These are phyloP conservation scores for Saprolegnia parasitica DNA, from an alignment of 352 stramenopile genomes.

Conservation along the genomic window DNA sequence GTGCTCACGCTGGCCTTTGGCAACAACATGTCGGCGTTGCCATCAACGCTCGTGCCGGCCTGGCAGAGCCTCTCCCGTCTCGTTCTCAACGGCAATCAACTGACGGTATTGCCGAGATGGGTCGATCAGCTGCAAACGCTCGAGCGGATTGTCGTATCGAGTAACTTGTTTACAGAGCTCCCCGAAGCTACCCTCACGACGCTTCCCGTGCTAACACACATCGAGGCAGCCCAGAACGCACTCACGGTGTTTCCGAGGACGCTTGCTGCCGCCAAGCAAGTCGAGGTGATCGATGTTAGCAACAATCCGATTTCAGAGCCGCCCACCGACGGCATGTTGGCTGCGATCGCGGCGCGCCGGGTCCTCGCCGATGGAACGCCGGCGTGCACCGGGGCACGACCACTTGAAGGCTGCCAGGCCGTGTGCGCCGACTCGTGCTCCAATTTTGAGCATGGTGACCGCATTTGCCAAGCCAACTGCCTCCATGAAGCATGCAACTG, in stretches of 20 bases:
- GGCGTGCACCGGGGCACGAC: neutral
- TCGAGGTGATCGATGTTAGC: neutral
- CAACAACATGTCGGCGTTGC: neutral
- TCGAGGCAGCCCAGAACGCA: neutral
- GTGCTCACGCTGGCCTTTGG: neutral
- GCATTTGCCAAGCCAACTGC: conserved; percentile 4
- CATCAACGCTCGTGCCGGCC: neutral
- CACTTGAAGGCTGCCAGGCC: neutral
- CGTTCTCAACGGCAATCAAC: conserved; percentile 1
- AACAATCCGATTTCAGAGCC: neutral
- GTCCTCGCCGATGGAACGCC: neutral
- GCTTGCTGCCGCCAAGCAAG: neutral
- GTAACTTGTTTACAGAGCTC: neutral
- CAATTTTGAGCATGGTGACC: neutral
- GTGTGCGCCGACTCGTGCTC: neutral
- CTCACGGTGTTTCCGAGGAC: neutral
- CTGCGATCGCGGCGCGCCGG: neutral
- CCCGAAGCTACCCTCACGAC: neutral
- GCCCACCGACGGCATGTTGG: neutral
- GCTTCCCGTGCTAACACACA: neutral
- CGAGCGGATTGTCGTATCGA: neutral
- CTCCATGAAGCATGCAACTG: neutral
- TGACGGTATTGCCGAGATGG: neutral
- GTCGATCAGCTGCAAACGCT: neutral
- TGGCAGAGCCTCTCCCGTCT: neutral